Evolutionary conservation across 1,284 basidiomycete genomes (phyloP), one percentile per base, ranked within the genome.

Genomic region (Fomitopsis palustris): DNA sequence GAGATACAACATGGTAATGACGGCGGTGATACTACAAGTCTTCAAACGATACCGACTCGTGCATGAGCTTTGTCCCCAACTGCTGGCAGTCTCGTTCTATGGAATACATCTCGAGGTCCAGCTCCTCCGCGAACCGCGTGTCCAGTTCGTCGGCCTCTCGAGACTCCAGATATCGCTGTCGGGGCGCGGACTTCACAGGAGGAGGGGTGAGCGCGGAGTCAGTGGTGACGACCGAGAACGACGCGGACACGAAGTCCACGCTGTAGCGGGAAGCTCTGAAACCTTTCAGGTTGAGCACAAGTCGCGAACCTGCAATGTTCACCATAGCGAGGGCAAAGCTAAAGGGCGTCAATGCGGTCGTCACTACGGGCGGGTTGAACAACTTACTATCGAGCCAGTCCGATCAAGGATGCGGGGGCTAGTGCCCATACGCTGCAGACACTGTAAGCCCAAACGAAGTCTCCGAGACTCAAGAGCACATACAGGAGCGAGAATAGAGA

Each of bases 321-420:
- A 72, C 70, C 64, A 71, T 67, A 2, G 72, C 70, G 33, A 73
- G 62, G 9, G 70, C 67, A 59, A 72, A 72, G 58, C 71, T 73
- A 21, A 4, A 12, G 17, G 38, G 25, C 6, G 37, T 41, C 5
- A 54, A 23, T n/a, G 14, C 56, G 33, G 43, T 53, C 27, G 45
- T 17, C 17, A n/a, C 54, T 31, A 29, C 10, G 25, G 42, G 16
- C 17, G 9, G 39, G 14, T 14, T 17, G 17, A 19, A 21, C 42
- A 2, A 62, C 70, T 59, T 60, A 73, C 71, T 72, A 71, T 58
- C 70, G 67, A 31, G 70, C 70, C 23, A 73, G 66, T 33, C 70
- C 72, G 29, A 70, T 65, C 10, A 71, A 62, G n/a, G 66, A 66
- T 17, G 69, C 62, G n/a, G 65, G 65, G 0, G 72, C 70, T 35